Base-by-base conservation (phyloP, 352 stramenopile genomes). In the Phytophthora syringae region DNA sequence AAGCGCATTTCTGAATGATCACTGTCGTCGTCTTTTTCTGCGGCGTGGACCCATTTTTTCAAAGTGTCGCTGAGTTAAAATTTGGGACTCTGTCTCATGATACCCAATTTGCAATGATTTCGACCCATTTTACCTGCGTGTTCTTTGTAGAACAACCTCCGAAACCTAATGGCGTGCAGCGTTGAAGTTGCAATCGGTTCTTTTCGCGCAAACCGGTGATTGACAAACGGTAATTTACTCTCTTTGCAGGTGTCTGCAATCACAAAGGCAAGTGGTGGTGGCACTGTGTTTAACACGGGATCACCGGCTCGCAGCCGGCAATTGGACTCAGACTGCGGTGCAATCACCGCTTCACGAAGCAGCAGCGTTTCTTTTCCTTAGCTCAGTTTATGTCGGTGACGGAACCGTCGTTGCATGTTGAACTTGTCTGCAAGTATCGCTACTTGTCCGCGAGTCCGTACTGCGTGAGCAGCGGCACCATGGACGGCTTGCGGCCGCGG, bases 381-480 rank as follows among this genome's bases (percentile, higher is more conserved):
- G 37, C 0, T 60, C 20, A 30, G 25, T 45, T 25, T 56, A 57
- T 57, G 47, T 25, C 58, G n/a, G 30, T 30, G 32, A 52, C 50
- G 39, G 36, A 52, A 32, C 47, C 22, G 7, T 30, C 44, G 27
- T 9, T 32, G 27, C 27, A 65, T 45, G 51, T 53, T 59, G 34
- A 60, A 64, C 3, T 64, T 54, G 47, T 20, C 16, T 37, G 30
- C 10, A 51, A 48, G 5, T 45, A 52, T 25, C 25, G 18, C 30
- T 70, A 72, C 43, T 74, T 72, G 37, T 62, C 21, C 7, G 56
- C 61, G 10, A 99, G 80, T 2, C 97, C 97, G 60, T 98, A 98
- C 72, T 99, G 97, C 24, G 91, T 84, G 32, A 99, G 80, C 27
- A 99, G 72, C 22, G 97, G 95, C 52, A 97, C 89, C 22, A 97